Percentiles rank a stretch among this genome's conserved stretches.
Evolutionary conservation across 495 filamentous ascomycete species (phyloP).

Genomic region (Xylaria castorea): DNA sequence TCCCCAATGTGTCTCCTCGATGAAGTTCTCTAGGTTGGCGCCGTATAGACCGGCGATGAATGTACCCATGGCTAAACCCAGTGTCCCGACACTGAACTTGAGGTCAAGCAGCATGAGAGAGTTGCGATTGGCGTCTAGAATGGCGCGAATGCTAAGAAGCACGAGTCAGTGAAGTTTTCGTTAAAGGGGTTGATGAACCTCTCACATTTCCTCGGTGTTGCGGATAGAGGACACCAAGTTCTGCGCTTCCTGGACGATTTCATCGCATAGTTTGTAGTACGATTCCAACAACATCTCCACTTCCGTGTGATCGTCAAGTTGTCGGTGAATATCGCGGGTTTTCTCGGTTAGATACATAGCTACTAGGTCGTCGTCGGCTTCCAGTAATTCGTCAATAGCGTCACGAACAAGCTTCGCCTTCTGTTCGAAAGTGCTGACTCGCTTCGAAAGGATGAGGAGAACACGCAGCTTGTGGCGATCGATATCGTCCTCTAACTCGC

Average conservation of each 20-base stretch:
- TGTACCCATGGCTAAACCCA: slow-evolving; percentile 89
- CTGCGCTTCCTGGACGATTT: slow-evolving; percentile 93
- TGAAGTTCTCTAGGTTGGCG: slow-evolving; percentile 99
- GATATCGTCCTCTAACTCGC: slow-evolving; percentile 95
- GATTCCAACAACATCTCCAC: slow-evolving; percentile 96
- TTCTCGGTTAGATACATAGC: slow-evolving; percentile 96
- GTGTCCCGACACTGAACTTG: slow-evolving; percentile 93
- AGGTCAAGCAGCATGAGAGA: slow-evolving; percentile 97
- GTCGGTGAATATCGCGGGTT: slow-evolving; percentile 70
- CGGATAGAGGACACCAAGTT: slow-evolving; percentile 95
- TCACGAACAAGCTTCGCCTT: slow-evolving; percentile 94
- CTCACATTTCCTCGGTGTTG: slow-evolving; percentile 98
- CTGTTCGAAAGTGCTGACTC: slow-evolving; percentile 95
- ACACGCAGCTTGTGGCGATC: slow-evolving; percentile 91
- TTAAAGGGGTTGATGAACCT: neutral
- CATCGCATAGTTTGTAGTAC: slow-evolving; percentile 96
- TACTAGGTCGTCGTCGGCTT: slow-evolving; percentile 94
- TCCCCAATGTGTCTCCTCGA: slow-evolving; percentile 93
- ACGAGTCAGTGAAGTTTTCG: neutral
- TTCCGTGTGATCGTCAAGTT: slow-evolving; percentile 91
- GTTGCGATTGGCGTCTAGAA: slow-evolving; percentile 97
- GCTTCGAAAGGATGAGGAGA: slow-evolving; percentile 91
- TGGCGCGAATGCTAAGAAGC: slow-evolving; percentile 80
- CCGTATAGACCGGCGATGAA: slow-evolving; percentile 97
- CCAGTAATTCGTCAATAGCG: slow-evolving; percentile 93